Evolutionary conservation across 305 asterid genomes (phyloP).

Genomic region (Fraxinus baroniana): DNA sequence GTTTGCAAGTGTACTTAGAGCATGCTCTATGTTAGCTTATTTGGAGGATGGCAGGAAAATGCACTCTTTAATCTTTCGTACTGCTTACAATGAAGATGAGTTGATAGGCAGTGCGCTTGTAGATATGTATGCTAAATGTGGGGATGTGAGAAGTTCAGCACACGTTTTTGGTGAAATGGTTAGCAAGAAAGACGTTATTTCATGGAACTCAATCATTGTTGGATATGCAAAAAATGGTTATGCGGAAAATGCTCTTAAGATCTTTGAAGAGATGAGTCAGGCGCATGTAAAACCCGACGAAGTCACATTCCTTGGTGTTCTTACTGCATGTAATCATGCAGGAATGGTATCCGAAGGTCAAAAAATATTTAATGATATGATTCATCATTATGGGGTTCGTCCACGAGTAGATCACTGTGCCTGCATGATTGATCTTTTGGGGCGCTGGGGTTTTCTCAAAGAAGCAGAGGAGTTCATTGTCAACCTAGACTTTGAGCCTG

Average conservation of each 20-base stretch:
- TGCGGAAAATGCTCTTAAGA: constrained; percentile 56
- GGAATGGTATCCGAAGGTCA: constrained; percentile 77
- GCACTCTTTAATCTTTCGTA: constrained; percentile 59
- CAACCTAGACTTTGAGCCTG: constrained; percentile 51
- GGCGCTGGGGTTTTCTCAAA: constrained; percentile 79
- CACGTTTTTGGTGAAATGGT: constrained; percentile 60
- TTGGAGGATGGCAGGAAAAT: constrained; percentile 60
- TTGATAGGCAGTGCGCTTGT: constrained; percentile 70
- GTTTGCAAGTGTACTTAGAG: constrained; percentile 73
- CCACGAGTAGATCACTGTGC: constrained; percentile 77
- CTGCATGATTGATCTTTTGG: constrained; percentile 83
- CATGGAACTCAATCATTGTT: constrained; percentile 89
- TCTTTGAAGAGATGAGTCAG: constrained; percentile 67
- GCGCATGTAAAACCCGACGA: constrained; percentile 59
- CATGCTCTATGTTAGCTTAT: constrained; percentile 65
- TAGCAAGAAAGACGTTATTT: constrained; percentile 55
- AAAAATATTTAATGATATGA: constrained; percentile 54
- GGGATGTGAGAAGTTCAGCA: constrained; percentile 67
- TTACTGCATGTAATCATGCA: constrained; percentile 87
- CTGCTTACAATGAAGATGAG: constrained; percentile 66
- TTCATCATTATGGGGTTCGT: constrained; percentile 40
- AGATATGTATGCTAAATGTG: constrained; percentile 96
- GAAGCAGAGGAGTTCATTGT: constrained; percentile 78
- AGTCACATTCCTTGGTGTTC: constrained; percentile 80
- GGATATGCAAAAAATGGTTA: constrained; percentile 85